Evolutionary conservation across 352 stramenopile genomes (phyloP).

Genomic region (Pythium rishiriense): DNA sequence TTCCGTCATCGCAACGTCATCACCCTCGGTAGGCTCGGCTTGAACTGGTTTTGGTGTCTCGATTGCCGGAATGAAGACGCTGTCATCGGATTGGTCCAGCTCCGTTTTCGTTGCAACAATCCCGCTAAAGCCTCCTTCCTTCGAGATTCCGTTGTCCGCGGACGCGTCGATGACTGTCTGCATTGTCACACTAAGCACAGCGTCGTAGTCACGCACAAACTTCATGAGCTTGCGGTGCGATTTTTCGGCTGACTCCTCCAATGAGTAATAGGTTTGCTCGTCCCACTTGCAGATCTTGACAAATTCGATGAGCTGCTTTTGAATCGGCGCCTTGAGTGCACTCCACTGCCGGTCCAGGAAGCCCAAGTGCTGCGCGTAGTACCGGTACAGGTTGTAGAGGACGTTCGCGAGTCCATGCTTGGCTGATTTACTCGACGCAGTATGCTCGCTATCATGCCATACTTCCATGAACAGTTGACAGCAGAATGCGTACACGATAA

Average conservation of each 20-base stretch:
- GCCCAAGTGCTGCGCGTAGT: conserved; percentile 93
- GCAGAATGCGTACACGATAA: conserved; percentile 90
- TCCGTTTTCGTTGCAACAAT: conserved; percentile 72
- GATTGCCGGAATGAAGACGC: conserved; percentile 32
- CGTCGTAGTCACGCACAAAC: conserved; percentile 92
- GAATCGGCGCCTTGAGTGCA: conserved; percentile 91
- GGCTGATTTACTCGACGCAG: conserved; percentile 11
- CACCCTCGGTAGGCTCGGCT: conserved; percentile 23
- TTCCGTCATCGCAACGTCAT: conserved; percentile 8
- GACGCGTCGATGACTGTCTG: conserved; percentile 88
- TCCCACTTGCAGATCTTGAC: conserved; percentile 99
- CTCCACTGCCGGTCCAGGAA: conserved; percentile 84
- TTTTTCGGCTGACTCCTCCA: conserved; percentile 97
- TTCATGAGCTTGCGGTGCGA: conserved; percentile 99
- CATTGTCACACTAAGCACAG: conserved; percentile 78
- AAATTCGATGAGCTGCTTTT: conserved; percentile 97
- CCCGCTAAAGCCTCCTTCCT: conserved; percentile 77
- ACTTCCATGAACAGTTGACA: conserved; percentile 83
- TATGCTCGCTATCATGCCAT: conserved; percentile 29
- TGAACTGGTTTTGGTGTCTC: conserved; percentile 21
- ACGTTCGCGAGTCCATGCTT: conserved; percentile 83
- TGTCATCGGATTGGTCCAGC: conserved; percentile 51
- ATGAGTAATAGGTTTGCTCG: conserved; percentile 99
- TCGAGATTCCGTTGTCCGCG: conserved; percentile 80
- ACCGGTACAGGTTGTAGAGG: conserved; percentile 92